phyloP scores from a whole-genome alignment of 148 eudicot genomes.

The Mesembryanthemum crystallinum region DNA sequence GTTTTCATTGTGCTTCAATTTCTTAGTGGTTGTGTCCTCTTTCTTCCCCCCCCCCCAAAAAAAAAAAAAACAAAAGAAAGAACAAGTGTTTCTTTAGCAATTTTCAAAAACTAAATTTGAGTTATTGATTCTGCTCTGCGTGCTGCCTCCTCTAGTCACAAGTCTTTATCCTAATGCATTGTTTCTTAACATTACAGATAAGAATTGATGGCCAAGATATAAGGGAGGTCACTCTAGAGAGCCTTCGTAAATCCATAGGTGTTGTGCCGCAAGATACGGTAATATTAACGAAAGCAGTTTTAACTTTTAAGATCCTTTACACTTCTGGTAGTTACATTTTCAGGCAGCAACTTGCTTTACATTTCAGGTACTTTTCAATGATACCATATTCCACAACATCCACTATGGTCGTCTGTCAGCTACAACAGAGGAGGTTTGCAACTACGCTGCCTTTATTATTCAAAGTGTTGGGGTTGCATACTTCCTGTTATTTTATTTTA shows the following conservation, averaged over 20 bases:
- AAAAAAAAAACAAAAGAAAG: too few species aligned
- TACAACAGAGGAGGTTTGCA: conserved; percentile 62
- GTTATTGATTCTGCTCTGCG: conserved; percentile 6
- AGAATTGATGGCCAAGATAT: conserved; percentile 85
- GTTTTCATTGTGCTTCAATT: background rate
- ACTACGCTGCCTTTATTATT: background rate
- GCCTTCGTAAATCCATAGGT: conserved; percentile 76
- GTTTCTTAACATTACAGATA: conserved; percentile 44
- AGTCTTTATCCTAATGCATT: background rate
- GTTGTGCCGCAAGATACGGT: conserved; percentile 96
- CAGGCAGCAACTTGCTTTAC: conserved; percentile 23
- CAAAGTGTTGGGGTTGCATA: background rate
- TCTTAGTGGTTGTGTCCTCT: background rate
- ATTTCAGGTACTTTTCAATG: conserved; percentile 86
- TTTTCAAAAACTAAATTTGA: background rate
- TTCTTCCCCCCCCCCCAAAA: background rate
- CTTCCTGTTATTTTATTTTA: background rate
- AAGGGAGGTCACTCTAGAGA: conserved; percentile 64
- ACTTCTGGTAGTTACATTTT: conserved; percentile 17
- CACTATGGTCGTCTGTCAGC: conserved; percentile 74
- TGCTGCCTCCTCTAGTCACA: background rate
- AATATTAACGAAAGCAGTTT: background rate
- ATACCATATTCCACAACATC: conserved; percentile 85
- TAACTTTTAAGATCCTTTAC: background rate
- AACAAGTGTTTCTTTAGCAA: background rate